These are phyloP conservation scores for Kuraishia molischiana DNA, from an alignment of 805 yeast species.

Conservation along the genomic window DNA sequence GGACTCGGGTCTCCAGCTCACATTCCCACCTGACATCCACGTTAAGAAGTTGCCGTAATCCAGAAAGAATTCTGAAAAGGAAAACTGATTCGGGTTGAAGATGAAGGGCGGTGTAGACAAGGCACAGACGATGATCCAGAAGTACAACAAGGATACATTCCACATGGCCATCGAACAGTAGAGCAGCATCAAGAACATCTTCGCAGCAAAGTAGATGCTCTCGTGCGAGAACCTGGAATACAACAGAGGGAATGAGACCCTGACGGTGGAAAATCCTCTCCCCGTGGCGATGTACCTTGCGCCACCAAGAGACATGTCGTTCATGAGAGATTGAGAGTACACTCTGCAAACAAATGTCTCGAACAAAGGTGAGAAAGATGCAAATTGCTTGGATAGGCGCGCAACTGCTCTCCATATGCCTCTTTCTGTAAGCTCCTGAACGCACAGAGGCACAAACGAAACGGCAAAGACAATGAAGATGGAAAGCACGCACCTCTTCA, in stretches of 20 bases:
- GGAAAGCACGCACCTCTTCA: constrained; percentile 62
- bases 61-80: constrained; percentile 57
- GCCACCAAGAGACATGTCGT: constrained; percentile 68
- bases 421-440: constrained; percentile 69
- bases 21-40: constrained; percentile 46
- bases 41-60: constrained; percentile 50
- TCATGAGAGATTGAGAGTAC: constrained; percentile 59
- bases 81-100: constrained; percentile 72
- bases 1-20: constrained; percentile 20
- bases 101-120: constrained; percentile 63
- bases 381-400: constrained; percentile 55
- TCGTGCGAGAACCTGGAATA: constrained; percentile 64
- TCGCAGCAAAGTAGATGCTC: constrained; percentile 55
- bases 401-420: constrained; percentile 63
- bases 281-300: constrained; percentile 80
- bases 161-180: constrained; percentile 56
- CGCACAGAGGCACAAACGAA: constrained; percentile 65
- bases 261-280: constrained; percentile 69
- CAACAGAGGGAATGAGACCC: constrained; percentile 55
- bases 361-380: constrained; percentile 66
- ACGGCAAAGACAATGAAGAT: constrained; percentile 67
- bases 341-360: constrained; percentile 75
- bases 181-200: constrained; percentile 38
- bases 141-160: constrained; percentile 50
- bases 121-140: constrained; percentile 63